A percentile compares a stretch with the other conserved stretches of the same genome.
Evolutionary conservation across 495 filamentous ascomycete species (phyloP).

Genomic region (Chaetomium fimeti): DNA sequence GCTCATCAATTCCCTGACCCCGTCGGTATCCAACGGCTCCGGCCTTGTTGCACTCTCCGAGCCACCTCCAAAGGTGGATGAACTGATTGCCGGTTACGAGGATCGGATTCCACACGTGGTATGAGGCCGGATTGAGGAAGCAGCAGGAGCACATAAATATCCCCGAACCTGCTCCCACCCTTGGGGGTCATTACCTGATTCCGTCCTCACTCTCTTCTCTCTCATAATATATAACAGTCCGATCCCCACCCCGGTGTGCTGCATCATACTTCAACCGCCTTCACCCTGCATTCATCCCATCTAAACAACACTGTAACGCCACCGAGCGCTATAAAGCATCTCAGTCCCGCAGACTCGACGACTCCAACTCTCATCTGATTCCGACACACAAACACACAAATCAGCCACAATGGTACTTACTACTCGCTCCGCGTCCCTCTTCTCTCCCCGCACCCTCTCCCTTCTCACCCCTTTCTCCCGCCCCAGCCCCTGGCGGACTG

Average conservation of each 20-base stretch:
- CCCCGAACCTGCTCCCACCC: not conserved
- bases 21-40: constrained; percentile 7
- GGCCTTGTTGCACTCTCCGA: constrained; percentile 8
- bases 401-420: constrained; percentile 52
- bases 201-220: not conserved
- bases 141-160: constrained; percentile 15
- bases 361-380: not conserved
- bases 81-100: not conserved
- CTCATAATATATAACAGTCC: not conserved
- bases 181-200: too few relatives aligned
- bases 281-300: not conserved
- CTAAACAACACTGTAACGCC: not conserved
- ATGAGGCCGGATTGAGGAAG: not conserved
- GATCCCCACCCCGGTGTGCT: not conserved
- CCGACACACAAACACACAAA: not conserved
- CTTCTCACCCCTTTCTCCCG: constrained; percentile 22
- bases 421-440: constrained; percentile 39
- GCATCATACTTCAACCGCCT: not conserved
- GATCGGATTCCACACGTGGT: not conserved
- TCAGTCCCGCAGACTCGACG: not conserved
- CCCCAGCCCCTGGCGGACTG: constrained; percentile 23
- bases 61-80: not conserved
- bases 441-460: constrained; percentile 32
- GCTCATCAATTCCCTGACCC: not conserved
- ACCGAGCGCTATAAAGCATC: not conserved